Conservation (phyloP, 768 basidiomycete species). For the Suillus lakei region DNA sequence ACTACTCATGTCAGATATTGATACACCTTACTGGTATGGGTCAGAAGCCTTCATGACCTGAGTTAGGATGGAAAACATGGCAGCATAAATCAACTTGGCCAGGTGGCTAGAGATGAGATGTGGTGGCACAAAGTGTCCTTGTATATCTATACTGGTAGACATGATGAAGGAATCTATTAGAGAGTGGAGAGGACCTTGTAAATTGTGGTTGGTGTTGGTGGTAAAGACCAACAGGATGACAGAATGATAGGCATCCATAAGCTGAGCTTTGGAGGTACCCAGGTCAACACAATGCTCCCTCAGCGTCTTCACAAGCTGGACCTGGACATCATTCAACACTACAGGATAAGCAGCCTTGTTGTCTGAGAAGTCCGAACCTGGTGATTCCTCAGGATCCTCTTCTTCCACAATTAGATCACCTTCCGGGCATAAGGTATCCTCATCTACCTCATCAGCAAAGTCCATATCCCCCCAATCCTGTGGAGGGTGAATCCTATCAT, state of each 20-base stretch:
- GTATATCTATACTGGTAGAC: neutral
- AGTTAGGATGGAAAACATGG: neutral
- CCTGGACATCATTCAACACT: neutral
- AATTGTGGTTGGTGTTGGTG: neutral
- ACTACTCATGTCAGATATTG: neutral
- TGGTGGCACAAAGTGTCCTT: neutral
- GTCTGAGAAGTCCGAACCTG: neutral
- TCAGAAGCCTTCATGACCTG: neutral
- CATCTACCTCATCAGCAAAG: neutral
- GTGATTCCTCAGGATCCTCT: too few species aligned
- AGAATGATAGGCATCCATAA: neutral
- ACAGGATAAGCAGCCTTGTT: neutral
- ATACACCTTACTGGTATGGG: neutral
- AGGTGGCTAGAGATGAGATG: neutral
- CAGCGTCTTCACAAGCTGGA: neutral
- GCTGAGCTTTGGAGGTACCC: neutral
- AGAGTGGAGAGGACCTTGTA: neutral
- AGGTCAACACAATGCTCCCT: neutral
- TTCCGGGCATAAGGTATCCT: neutral
- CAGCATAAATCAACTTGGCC: neutral
- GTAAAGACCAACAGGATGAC: neutral
- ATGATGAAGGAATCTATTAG: neutral
- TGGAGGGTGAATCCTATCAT: neutral
- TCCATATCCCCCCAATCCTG: neutral
- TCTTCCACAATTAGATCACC: too few species aligned